Evolutionary conservation across 1,284 basidiomycete species (phyloP), one percentile per base, ranked within the genome.

Genomic region (Cutaneotrichosporon mucoides): DNA sequence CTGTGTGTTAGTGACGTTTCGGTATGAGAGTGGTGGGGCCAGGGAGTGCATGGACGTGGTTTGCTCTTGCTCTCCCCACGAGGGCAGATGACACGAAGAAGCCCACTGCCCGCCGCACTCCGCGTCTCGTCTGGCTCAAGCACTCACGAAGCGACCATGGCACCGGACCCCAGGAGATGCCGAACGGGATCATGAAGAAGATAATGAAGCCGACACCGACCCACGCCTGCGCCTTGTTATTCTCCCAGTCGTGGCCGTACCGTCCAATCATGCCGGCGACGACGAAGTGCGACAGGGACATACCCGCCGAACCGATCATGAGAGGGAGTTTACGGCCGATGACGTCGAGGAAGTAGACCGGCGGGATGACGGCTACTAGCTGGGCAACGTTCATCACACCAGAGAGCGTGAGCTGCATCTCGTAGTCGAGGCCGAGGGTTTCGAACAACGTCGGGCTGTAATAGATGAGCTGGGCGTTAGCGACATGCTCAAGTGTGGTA

Each of bases 301-400:
- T 60, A 7, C 60, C 64, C 9, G 55, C 10, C 1, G 67, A 59
- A 1, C 70, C 69, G 41, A 49, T 50, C 12, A 79, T 60, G 16
- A 72, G 66, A 2, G 72, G 68, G 10, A 58, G 58, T 13, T 67
- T 64, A 10, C 79, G 71, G 38, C 78, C 78, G 6, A 77, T 52
- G 3, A 65, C 60, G 64, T 80, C 79, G 44, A 79, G 64, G 56
- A 73, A 69, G 61, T 77, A 60, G 45, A 79, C 55, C 5, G 73
- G 61, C 11, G 68, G 60, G 36, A 69, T 42, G 5, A 69, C 70
- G 49, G 73, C 77, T 59, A 77, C 72, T 5, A 64, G 59, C 52
- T 76, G 68, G n/a, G 66, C 57, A 24, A 77, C 60, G 57, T 77
- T 77, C 53, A 74, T 72, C 24, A 75, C 65, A n/a, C 78, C 78